These are phyloP conservation scores for Penicillium sp. DNA, from an alignment of 2,329 filamentous ascomycete genomes.

Conservation along the genomic window DNA sequence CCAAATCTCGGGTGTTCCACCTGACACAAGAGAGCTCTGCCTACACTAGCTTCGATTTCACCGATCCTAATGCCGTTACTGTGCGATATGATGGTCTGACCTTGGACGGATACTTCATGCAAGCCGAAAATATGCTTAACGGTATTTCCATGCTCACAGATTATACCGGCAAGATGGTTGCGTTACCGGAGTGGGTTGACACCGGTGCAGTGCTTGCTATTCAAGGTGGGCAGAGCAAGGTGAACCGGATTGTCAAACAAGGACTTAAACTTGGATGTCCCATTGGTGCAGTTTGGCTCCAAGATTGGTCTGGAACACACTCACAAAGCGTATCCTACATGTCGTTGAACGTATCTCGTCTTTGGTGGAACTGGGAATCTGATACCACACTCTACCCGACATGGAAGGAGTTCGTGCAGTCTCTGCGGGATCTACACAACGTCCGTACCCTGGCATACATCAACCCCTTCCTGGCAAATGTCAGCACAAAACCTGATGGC, in stretches of 20 bases:
- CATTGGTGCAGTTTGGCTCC: constrained; percentile 39
- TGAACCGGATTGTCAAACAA: constrained; percentile 35
- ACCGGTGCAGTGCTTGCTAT: constrained; percentile 39
- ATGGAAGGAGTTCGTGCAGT: constrained; percentile 38
- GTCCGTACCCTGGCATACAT: constrained; percentile 35
- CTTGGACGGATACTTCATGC: constrained; percentile 24
- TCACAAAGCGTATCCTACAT: constrained; percentile 35
- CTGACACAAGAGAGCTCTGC: constrained; percentile 30
- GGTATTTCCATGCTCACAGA: constrained; percentile 36
- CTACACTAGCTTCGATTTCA: constrained; percentile 36
- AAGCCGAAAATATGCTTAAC: constrained; percentile 29
- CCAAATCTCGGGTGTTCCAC: constrained; percentile 34
- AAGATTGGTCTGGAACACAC: constrained; percentile 41
- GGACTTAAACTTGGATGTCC: constrained; percentile 32
- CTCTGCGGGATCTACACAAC: constrained; percentile 32
- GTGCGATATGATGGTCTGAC: constrained; percentile 20
- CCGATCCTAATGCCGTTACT: constrained; percentile 16
- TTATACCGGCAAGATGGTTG: constrained; percentile 37
- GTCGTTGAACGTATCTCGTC: constrained; percentile 34
- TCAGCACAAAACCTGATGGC: constrained; percentile 35
- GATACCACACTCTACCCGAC: constrained; percentile 36
- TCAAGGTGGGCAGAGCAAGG: constrained; percentile 39
- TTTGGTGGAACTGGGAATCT: constrained; percentile 45
- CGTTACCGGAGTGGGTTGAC: constrained; percentile 32
- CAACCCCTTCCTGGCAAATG: constrained; percentile 39